Evolutionary conservation across 345 rosid genomes (phyloP).

Genomic region (Rhodamnia argentea): DNA sequence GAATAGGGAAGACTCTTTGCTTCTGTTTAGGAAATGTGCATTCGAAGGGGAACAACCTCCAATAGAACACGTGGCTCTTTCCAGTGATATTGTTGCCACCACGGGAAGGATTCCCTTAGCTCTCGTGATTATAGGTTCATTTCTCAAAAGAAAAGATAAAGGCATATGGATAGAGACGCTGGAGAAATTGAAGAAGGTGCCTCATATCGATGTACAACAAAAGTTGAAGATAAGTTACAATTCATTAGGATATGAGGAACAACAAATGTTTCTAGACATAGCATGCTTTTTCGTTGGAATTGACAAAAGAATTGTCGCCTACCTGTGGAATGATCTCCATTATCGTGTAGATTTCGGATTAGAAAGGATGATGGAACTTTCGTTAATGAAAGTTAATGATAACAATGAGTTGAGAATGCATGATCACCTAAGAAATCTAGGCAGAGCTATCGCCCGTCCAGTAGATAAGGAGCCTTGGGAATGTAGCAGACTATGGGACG

Average conservation of each 20-base stretch:
- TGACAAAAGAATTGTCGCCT: neutral
- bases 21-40: rapidly evolving
- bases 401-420: neutral
- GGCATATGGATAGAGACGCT: rapidly evolving
- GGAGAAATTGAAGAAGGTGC: neutral
- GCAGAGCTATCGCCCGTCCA: rapidly evolving
- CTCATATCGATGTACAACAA: rapidly evolving
- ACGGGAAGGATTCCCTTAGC: neutral
- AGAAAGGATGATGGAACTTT: neutral
- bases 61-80: rapidly evolving
- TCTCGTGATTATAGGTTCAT: neutral
- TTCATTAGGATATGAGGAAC: neutral
- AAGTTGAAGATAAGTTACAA: neutral
- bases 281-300: neutral
- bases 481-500: neutral
- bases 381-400: neutral
- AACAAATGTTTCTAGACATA: neutral
- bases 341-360: no score
- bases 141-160: rapidly evolving
- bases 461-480: rapidly evolving
- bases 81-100: rapidly evolving
- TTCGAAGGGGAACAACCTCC: rapidly evolving
- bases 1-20: rapidly evolving
- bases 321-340: neutral
- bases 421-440: neutral